Evolutionary conservation across 2,329 filamentous ascomycete genomes (phyloP).

Genomic region (Proliferodiscus dingleyae): DNA sequence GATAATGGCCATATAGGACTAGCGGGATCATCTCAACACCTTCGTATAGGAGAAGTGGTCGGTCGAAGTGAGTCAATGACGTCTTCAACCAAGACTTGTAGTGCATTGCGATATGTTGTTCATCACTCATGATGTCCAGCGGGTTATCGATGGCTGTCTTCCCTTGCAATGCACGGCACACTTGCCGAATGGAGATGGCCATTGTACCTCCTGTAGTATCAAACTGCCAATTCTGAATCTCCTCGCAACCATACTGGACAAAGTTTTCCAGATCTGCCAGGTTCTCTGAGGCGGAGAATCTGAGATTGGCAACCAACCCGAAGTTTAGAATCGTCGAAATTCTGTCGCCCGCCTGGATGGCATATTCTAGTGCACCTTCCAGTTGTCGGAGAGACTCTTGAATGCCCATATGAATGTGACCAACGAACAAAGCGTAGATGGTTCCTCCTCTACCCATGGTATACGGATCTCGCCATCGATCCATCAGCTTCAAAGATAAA

Average conservation of each 20-base stretch:
- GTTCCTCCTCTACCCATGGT: conserved; percentile 65
- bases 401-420: conserved; percentile 63
- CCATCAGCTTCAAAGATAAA: conserved; percentile 59
- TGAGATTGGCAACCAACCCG: conserved; percentile 61
- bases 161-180: conserved; percentile 65
- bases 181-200: conserved; percentile 61
- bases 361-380: conserved; percentile 62
- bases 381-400: conserved; percentile 53
- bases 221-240: conserved; percentile 66
- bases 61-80: conserved; percentile 50
- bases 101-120: conserved; percentile 53
- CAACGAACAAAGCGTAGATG: conserved; percentile 63
- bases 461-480: conserved; percentile 58
- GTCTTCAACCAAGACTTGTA: conserved; percentile 56
- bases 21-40: conserved; percentile 58
- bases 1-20: conserved; percentile 59
- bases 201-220: conserved; percentile 69
- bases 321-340: conserved; percentile 68
- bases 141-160: conserved; percentile 53
- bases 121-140: conserved; percentile 58
- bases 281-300: conserved; percentile 66
- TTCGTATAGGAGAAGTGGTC: conserved; percentile 65
- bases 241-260: conserved; percentile 65
- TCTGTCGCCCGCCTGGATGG: conserved; percentile 63
- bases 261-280: conserved; percentile 64